Evolutionary conservation across 2,329 filamentous ascomycete species (phyloP).

Genomic region (Dothidotthia symphoricarpi): DNA sequence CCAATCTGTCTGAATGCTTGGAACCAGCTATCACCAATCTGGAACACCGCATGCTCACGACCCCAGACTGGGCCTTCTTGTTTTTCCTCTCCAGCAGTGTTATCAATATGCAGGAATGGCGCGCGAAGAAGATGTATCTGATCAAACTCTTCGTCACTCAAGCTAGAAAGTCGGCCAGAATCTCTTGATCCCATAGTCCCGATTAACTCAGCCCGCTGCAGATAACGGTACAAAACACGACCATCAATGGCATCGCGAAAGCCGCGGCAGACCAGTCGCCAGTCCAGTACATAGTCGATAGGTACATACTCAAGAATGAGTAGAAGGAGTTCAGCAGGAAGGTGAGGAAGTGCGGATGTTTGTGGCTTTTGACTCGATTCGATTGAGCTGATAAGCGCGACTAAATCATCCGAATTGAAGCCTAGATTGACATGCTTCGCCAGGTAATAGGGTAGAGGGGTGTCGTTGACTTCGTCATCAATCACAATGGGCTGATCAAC

Average conservation of each 20-base stretch:
- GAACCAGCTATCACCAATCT: slow-evolving; percentile 22
- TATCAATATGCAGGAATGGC: slow-evolving; percentile 7
- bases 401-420: slow-evolving; percentile 27
- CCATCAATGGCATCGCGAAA: slow-evolving; percentile 37
- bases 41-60: slow-evolving; percentile 20
- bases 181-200: slow-evolving; percentile 18
- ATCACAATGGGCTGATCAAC: too few relatives aligned
- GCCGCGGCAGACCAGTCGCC: slow-evolving; percentile 30
- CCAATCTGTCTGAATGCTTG: slow-evolving; percentile 2
- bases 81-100: not conserved
- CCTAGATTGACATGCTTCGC: slow-evolving; percentile 22
- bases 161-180: not conserved
- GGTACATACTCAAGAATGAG: slow-evolving; percentile 30
- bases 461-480: not conserved
- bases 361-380: slow-evolving; percentile 26
- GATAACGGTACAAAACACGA: slow-evolving; percentile 21
- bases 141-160: slow-evolving; percentile 19
- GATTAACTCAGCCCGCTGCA: slow-evolving; percentile 23
- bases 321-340: slow-evolving; percentile 34
- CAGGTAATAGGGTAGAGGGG: slow-evolving; percentile 22
- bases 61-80: slow-evolving; percentile 16
- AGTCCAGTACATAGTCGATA: slow-evolving; percentile 26
- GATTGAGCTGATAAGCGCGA: slow-evolving; percentile 28
- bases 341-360: slow-evolving; percentile 9
- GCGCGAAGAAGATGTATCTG: slow-evolving; percentile 17